Base-by-base conservation (phyloP, 371 early-diverging fungal species). In the Lichtheimia ramosa region DNA sequence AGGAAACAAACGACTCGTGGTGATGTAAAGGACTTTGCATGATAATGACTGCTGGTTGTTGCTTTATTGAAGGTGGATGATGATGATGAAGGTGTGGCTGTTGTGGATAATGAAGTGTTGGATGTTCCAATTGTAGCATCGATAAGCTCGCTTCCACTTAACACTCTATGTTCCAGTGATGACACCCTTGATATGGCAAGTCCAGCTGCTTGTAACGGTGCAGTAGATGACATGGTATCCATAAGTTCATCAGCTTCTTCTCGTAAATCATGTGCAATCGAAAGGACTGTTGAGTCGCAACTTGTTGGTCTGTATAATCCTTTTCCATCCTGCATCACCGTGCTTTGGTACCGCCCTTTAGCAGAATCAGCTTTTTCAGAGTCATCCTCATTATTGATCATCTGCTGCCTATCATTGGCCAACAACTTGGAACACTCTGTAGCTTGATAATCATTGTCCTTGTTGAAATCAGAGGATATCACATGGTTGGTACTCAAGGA, bases 1-100 rank as follows among this genome's bases (percentile, higher is more conserved):
- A 76, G 23, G 53, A 76, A 76, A 3, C 66, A 61, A n/a, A 53
- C 43, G 10, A 68, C 62, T 41, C 59, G 40, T 15, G 43, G 52
- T 27, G 58, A 63, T 64, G 10, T 53, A 34, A 50, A 61, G 5
- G 27, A 43, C 1, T 25, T 15, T 16, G 55, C 16, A 28, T 28
- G 55, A n/a, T 5, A 40, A 18, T 41, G 20, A 20, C 46, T 46
- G 15, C n/a, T 46, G 46, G n/a, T 43, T 3, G n/a, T 43, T 14
- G n/a, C 2, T 3, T 18, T 43, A 6, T 18, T 2, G 6, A 18
- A 3, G 43, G 2, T 46, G 46, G 18, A 18, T n/a, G 18, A 46
- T 3, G 5, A 10, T 4, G 18, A 6, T 16, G 18, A 3, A 10
- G 18, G 5, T 46, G 46, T 5, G 12, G 46, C n/a, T n/a, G 46